phyloP scores from a whole-genome alignment of 176 grass and related monocot genomes.

The Eleusine indica region DNA sequence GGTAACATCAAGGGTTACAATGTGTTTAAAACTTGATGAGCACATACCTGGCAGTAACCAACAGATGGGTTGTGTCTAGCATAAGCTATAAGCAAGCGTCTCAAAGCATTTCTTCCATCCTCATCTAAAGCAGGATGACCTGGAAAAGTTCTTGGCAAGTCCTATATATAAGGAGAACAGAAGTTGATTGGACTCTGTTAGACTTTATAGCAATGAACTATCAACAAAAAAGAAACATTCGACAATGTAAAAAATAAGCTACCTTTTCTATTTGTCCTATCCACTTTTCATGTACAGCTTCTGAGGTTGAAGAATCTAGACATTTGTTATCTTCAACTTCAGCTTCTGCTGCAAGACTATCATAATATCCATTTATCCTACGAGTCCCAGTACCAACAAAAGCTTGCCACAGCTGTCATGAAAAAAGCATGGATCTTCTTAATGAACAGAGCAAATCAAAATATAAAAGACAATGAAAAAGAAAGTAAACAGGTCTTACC shows the following conservation, averaged over 20 bases:
- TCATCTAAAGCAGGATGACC: constrained; percentile 96
- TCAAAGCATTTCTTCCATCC: constrained; percentile 95
- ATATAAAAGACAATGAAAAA: constrained; percentile 30
- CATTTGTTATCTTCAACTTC: constrained; percentile 38
- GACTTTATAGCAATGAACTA: constrained; percentile 29
- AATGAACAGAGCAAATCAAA: constrained; percentile 37
- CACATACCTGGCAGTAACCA: constrained; percentile 95
- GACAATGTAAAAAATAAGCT: constrained; percentile 16
- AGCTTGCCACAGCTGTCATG: constrained; percentile 96
- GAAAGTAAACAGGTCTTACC: constrained; percentile 39
- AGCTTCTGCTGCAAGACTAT: constrained; percentile 59
- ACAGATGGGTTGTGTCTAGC: constrained; percentile 96
- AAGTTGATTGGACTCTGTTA: constrained; percentile 22
- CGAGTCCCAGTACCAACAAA: constrained; percentile 91
- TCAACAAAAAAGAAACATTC: not conserved
- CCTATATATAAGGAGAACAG: constrained; percentile 67
- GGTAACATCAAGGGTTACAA: constrained; percentile 17
- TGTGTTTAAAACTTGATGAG: constrained; percentile 1
- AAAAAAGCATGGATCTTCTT: constrained; percentile 35
- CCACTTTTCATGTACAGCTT: constrained; percentile 68
- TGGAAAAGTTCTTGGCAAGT: constrained; percentile 98
- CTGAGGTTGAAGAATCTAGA: constrained; percentile 43
- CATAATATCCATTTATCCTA: constrained; percentile 81
- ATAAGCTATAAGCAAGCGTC: constrained; percentile 93
- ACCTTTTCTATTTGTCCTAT: constrained; percentile 99